Evolutionary conservation across 1,139 yeast genomes (phyloP), one percentile per base, ranked within the genome.

Genomic region (Magnusiomyces tetraspermus): DNA sequence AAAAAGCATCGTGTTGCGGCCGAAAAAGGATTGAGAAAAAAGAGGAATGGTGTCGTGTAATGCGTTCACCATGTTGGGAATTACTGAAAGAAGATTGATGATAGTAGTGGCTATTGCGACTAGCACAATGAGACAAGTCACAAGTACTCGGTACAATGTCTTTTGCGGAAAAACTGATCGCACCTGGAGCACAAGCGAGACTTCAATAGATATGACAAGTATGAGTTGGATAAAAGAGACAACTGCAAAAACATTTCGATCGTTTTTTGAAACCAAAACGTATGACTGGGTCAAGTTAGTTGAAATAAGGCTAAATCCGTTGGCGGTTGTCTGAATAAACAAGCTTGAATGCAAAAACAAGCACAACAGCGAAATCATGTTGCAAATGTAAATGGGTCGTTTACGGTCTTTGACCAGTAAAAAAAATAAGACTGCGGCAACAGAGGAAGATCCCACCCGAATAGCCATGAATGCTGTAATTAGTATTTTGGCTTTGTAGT

Each of bases 381-480:
- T 88, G 52, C 87, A 69, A 23, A 82, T 67, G 64, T 86, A 89
- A 33, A 87, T 78, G 3, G 89, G 85, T 0, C 89, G 78, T 44
- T 69, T 75, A 48, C 57, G 51, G 31, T 56, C 55, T 10, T 54
- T 49, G 37, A 59, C 47, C 43, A 61, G 51, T 22, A 61, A 55
- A 41, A 59, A 53, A 19, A 59, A 50, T 36, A 61, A 52, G 15
- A 59, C 33, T 10, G 60, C 50, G 28, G 63, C 55, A 19, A 57
- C 50, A 8, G 60, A 65, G 19, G 75, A 73, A 50, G 79, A 71
- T 2, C 76, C 75, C 40, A 76, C 59, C 38, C 76, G 60, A 15
- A 70, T 66, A n/a, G 70, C 67, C 47, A 62, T 58, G 19, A 67
- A 53, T n/a, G 65, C 53, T 3, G 72, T 74, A 19, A 67, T 58